Evolutionary conservation across 768 basidiomycete species (phyloP).

Genomic region (Auricularia heimuer): DNA sequence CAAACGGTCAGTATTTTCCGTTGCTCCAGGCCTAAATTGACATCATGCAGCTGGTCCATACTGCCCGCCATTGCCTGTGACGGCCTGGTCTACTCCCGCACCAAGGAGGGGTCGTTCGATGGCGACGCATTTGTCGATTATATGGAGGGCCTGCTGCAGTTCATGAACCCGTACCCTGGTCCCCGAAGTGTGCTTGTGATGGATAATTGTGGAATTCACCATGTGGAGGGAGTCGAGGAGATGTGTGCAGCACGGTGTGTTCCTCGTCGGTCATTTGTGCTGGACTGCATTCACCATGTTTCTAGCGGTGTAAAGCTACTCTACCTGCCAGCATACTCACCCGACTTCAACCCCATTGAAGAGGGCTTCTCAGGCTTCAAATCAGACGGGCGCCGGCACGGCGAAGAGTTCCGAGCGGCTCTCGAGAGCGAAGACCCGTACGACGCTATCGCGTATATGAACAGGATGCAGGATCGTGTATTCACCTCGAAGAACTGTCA

Average conservation of each 20-base stretch:
- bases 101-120: constrained; percentile 17
- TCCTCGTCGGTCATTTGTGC: not conserved
- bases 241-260: constrained; percentile 10
- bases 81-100: constrained; percentile 15
- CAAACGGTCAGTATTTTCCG: not conserved
- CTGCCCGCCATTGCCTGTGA: constrained; percentile 14
- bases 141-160: constrained; percentile 7
- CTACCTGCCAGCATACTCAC: constrained; percentile 27
- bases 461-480: not conserved
- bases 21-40: not conserved
- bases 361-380: constrained; percentile 24
- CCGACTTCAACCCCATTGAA: constrained; percentile 29
- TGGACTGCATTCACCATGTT: not conserved
- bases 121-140: constrained; percentile 15
- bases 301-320: not conserved
- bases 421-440: not conserved
- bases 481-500: not conserved
- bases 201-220: constrained; percentile 18
- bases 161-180: constrained; percentile 12
- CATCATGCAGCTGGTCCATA: constrained; percentile 12
- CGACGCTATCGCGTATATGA: not conserved
- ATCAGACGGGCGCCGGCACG: constrained; percentile 5
- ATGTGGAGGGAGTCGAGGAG: constrained; percentile 10
- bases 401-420: not conserved
- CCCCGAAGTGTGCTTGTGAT: constrained; percentile 18